Evolutionary conservation across 2,329 filamentous ascomycete species (phyloP), one percentile per base, ranked within the genome.

Genomic region (Neopestalotiopsis sp.): DNA sequence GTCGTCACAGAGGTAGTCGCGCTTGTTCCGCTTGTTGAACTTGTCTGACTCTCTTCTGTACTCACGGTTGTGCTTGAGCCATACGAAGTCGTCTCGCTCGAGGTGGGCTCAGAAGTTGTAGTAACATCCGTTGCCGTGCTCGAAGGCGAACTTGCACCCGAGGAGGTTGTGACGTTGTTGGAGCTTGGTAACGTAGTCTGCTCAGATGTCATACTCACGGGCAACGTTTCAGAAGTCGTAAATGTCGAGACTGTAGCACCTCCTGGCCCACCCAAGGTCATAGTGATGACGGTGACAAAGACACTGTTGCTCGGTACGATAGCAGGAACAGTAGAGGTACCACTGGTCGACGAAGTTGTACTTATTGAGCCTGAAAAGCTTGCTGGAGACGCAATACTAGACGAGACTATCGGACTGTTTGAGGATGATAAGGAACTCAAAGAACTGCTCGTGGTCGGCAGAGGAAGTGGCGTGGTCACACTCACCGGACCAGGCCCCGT

Each of bases 401-500:
- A 28, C 24, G 24, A 9, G 45, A n/a, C 14, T 7, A 17, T 53
- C n/a, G 45, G 14, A 17, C 45, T 20, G 45, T 1, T 20, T 17
- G 17, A 53, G n/a, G 17, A 5, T 17, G n/a, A 5, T 17, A n/a
- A 53, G 14, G n/a, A 7, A n/a, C 9, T 17, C 1, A 17, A 53
- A 53, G 17, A 53, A 20, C 45, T n/a, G 45, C n/a, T 53, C n/a
- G 24, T 13, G 40, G 7, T 17, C 3, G 40, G 12, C 4, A 64
- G 62, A 3, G 14, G 68, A 12, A 14, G 53, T n/a, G 61, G 9
- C 2, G 28, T 38, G 2, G 68, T 69, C 61, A 57, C 14, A 14
- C 59, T 64, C 10, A 71, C 28, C 30, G 73, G 70, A 1, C 71
- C 68, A 4, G 71, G 69, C 1, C 65, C 69, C 17, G 72, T 73